Conservation (phyloP, 208 protist genomes). For the Tritrichomonas musculus region DNA sequence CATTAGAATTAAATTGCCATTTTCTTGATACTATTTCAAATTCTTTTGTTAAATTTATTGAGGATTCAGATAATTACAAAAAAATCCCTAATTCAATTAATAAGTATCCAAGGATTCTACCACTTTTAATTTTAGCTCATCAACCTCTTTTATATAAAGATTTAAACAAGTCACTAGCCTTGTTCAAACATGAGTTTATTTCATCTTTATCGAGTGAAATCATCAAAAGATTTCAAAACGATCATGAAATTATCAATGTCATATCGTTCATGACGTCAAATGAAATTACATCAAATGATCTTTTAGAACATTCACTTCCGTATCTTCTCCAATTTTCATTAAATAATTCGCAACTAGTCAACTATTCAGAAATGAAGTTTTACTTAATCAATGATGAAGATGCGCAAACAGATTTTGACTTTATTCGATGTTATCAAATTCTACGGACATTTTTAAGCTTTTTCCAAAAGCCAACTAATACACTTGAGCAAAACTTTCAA, state of each 20-base stretch:
- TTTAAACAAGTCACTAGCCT: not conserved
- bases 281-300: not conserved
- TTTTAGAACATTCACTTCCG: not conserved
- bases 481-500: not conserved
- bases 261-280: no score
- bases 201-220: not conserved
- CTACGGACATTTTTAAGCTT: not conserved
- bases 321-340: not conserved
- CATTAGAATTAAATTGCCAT: not conserved
- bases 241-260: not conserved
- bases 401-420: not conserved
- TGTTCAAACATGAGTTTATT: not conserved
- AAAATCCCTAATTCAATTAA: not conserved
- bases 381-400: not conserved
- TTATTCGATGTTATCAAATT: not conserved
- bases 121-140: not conserved
- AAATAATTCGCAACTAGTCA: not conserved
- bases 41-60: not conserved
- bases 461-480: not conserved
- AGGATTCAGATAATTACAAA: not conserved
- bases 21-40: not conserved
- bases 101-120: not conserved
- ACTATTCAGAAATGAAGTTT: not conserved
- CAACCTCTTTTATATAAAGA: not conserved
- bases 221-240: not conserved